Evolutionary conservation across 1,284 basidiomycete species (phyloP), one percentile per base, ranked within the genome.

Genomic region (Sanghuangporus weigelae): DNA sequence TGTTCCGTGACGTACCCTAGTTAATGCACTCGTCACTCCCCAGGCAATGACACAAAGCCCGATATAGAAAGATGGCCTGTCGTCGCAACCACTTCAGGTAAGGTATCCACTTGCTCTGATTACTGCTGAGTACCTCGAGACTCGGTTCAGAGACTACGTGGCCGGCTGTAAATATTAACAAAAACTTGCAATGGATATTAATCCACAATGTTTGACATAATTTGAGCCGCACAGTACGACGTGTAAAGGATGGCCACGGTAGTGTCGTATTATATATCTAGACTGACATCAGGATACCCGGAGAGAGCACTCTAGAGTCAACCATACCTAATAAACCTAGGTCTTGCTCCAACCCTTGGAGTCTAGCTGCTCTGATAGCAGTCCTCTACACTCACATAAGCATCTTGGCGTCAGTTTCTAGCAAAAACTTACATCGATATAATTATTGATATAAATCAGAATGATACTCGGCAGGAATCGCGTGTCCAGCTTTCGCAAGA

Each of bases 391-490:
- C n/a, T 42, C 46, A 42, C 55, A 62, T 40, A 12, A 54, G 59
- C 0, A 21, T 58, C 59, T 53, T 35, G 46, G 6, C 39, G 46
- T 48, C 21, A 14, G 44, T 66, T 6, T 14, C 6, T 46, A 46
- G n/a, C 8, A 26, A 26, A n/a, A 50, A 35, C 80, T 60, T 63
- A 87, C 86, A 69, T 87, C 85, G 58, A 88, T 86, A 68, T 86
- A 88, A 67, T 89, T 88, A 82, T 88, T 82, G 62, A 89, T 77
- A 68, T 79, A 87, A 61, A 89, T 84, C 39, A 85, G 49, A 50
- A 84, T 78, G 61, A 89, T 82, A 0, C 82, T 84, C 0, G 86
- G 85, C 64, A 88, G 69, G 1, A 89, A 72, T 50, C 87, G 76
- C 60, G 73, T 72, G 67, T 89, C 87, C 48, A 89, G 76, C 68